Evolutionary conservation across 257 asterid species (phyloP).

Genomic region (Paulownia fortunei): DNA sequence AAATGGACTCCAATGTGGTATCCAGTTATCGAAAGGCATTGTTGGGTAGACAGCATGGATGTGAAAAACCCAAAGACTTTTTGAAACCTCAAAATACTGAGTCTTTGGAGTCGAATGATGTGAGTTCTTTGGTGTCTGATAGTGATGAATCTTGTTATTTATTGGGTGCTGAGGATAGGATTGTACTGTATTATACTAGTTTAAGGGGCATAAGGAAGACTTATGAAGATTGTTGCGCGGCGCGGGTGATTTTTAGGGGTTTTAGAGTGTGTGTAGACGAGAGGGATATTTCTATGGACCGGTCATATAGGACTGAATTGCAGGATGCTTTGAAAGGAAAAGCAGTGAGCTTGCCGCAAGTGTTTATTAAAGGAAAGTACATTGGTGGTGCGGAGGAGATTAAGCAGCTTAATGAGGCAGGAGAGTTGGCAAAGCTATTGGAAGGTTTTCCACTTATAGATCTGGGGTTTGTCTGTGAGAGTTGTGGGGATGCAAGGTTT

Average conservation of each 20-base stretch:
- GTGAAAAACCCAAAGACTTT: slow-evolving; percentile 37
- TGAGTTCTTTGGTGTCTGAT: slow-evolving; percentile 23
- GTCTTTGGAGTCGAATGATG: slow-evolving; percentile 30
- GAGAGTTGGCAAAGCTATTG: slow-evolving; percentile 69
- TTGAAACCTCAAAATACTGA: slow-evolving; percentile 12
- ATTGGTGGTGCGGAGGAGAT: slow-evolving; percentile 87
- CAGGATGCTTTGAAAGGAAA: slow-evolving; percentile 65
- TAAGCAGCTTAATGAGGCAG: slow-evolving; percentile 73
- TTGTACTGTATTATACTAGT: slow-evolving; percentile 77
- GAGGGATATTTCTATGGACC: slow-evolving; percentile 90
- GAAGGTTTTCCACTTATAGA: slow-evolving; percentile 63
- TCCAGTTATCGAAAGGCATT: slow-evolving; percentile 48
- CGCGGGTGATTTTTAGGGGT: slow-evolving; percentile 70
- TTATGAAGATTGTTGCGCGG: slow-evolving; percentile 76
- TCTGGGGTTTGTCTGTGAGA: slow-evolving; percentile 63
- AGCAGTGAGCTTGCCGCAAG: slow-evolving; percentile 67
- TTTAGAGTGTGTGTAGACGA: slow-evolving; percentile 78
- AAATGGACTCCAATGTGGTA: slow-evolving; percentile 49
- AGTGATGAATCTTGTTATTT: slow-evolving; percentile 44
- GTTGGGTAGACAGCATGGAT: slow-evolving; percentile 45
- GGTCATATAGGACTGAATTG: slow-evolving; percentile 74
- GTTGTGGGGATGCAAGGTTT: slow-evolving; percentile 92
- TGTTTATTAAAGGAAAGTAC: slow-evolving; percentile 69
- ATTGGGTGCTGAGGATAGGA: slow-evolving; percentile 51
- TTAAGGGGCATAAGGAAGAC: slow-evolving; percentile 92